Evolutionary conservation across 306 rosid species (phyloP).

Genomic region (Erythrophleum fordii): DNA sequence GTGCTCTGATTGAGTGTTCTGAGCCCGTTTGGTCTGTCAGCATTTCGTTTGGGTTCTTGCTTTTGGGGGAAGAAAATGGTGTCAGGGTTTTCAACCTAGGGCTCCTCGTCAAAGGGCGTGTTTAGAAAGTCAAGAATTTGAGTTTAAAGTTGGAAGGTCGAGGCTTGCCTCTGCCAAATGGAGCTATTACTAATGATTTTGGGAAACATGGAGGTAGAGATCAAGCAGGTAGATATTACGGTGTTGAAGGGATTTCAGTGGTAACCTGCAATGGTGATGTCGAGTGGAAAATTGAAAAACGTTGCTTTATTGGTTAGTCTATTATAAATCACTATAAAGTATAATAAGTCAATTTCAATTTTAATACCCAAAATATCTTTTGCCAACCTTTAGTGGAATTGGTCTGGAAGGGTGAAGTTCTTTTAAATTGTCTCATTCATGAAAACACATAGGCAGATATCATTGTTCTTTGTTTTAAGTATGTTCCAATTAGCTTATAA

Average conservation of each 20-base stretch:
- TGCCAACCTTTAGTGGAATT: background rate
- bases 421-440: background rate
- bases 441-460: background rate
- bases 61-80: constrained; percentile 62
- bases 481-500: no score
- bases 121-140: constrained; percentile 34
- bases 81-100: constrained; percentile 59
- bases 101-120: constrained; percentile 47
- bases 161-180: constrained; percentile 47
- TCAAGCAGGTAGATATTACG: constrained; percentile 38
- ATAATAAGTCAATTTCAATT: constrained; percentile 46
- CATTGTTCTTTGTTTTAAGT: constrained; percentile 9
- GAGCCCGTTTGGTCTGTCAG: constrained; percentile 66
- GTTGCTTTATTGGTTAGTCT: constrained; percentile 60
- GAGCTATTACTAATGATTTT: constrained; percentile 36
- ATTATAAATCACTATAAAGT: no score
- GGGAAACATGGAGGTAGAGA: constrained; percentile 28
- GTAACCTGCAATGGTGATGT: constrained; percentile 50
- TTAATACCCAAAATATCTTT: background rate
- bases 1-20: constrained; percentile 71
- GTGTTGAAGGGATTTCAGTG: constrained; percentile 40
- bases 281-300: constrained; percentile 50
- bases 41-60: constrained; percentile 61
- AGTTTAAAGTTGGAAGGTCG: constrained; percentile 24
- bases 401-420: background rate